Conservation (phyloP, 352 stramenopile species). For the Pythium dissimile region DNA sequence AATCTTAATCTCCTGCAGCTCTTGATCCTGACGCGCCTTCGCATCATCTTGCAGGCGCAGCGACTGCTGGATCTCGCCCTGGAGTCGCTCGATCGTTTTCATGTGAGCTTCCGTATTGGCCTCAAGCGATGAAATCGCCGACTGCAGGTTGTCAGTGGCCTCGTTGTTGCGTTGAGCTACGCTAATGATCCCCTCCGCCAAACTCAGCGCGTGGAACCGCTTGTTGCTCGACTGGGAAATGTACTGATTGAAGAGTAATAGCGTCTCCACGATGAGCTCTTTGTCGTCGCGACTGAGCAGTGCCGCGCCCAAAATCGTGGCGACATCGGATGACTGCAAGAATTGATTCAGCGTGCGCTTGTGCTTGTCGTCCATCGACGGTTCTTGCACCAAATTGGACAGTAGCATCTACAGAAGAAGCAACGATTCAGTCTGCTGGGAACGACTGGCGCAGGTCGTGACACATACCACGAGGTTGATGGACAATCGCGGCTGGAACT, state of each 20-base stretch:
- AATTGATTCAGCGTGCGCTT: constrained; percentile 70
- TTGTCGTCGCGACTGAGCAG: constrained; percentile 66
- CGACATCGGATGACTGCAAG: constrained; percentile 67
- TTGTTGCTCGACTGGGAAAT: constrained; percentile 51
- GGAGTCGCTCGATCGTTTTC: constrained; percentile 50
- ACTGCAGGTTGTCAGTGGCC: constrained; percentile 53
- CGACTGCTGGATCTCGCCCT: constrained; percentile 58
- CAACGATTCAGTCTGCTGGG: neutral
- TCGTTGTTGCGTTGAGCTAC: constrained; percentile 52
- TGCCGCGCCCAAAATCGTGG: constrained; percentile 49
- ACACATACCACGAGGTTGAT: constrained; percentile 69
- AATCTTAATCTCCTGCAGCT: constrained; percentile 48
- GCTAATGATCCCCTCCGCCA: constrained; percentile 60
- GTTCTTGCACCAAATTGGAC: constrained; percentile 43
- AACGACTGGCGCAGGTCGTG: too few relatives aligned
- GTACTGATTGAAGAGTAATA: constrained; percentile 54
- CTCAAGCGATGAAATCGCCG: constrained; percentile 45
- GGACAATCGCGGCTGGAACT: constrained; percentile 65
- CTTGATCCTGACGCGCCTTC: constrained; percentile 60
- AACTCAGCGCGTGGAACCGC: constrained; percentile 50
- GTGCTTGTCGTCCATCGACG: constrained; percentile 54
- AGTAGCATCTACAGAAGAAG: constrained; percentile 54
- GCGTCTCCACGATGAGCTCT: constrained; percentile 56
- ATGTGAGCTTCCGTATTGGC: constrained; percentile 39
- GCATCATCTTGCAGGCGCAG: constrained; percentile 49